Evolutionary conservation across 177 flowering plant genomes (phyloP).

Genomic region (Vitis hybrid): DNA sequence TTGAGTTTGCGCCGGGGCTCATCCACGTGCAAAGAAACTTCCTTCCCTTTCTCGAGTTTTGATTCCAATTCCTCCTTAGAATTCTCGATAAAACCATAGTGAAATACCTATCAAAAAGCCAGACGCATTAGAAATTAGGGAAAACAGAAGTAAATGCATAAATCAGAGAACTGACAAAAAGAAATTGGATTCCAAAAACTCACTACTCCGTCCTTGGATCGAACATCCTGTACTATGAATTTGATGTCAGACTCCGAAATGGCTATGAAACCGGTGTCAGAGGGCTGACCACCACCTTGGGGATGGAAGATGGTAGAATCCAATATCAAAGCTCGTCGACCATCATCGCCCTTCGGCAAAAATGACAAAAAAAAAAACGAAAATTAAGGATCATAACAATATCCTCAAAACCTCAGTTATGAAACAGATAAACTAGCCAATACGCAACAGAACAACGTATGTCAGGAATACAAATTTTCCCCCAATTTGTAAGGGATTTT

Average conservation of each 20-base stretch:
- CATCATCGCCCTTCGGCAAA: slow-evolving; percentile 51
- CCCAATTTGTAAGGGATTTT: no score
- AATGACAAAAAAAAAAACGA: neutral
- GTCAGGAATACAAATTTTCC: neutral
- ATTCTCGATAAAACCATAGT: slow-evolving; percentile 59
- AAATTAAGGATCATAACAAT: neutral
- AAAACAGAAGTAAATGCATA: neutral
- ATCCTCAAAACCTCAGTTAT: no score
- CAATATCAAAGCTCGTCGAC: slow-evolving; percentile 56
- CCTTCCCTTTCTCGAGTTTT: slow-evolving; percentile 38
- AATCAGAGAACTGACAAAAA: neutral
- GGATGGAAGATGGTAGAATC: slow-evolving; percentile 87
- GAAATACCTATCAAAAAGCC: slow-evolving; percentile 50
- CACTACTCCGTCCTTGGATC: slow-evolving; percentile 72
- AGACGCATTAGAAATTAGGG: neutral
- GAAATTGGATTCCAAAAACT: neutral
- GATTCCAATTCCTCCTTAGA: slow-evolving; percentile 24
- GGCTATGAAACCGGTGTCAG: slow-evolving; percentile 65
- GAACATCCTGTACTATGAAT: slow-evolving; percentile 73
- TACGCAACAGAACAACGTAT: no score
- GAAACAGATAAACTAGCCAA: no score
- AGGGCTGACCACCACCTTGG: slow-evolving; percentile 93
- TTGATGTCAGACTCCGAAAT: slow-evolving; percentile 31
- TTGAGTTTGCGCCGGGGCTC: slow-evolving; percentile 62
- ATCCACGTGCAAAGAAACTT: slow-evolving; percentile 59